A percentile compares a stretch with the other conserved stretches of the same genome.
Evolutionary conservation across 371 early-diverging fungal species (phyloP).

Genomic region (Rhizomucor miehei): DNA sequence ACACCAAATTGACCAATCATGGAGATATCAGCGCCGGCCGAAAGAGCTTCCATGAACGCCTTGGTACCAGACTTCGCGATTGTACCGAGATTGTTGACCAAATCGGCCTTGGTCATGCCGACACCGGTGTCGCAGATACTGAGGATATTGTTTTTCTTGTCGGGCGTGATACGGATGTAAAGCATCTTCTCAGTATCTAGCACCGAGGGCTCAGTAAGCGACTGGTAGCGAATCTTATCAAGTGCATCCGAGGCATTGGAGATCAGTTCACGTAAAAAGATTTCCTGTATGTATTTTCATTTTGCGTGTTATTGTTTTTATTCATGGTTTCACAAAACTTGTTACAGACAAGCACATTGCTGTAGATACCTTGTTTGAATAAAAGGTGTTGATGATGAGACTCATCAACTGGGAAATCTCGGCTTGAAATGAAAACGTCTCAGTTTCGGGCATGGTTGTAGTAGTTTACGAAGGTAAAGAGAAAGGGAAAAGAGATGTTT

Average conservation of each 20-base stretch:
- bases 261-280: constrained; percentile 86
- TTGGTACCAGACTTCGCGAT: constrained; percentile 80
- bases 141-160: constrained; percentile 57
- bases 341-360: too few species aligned
- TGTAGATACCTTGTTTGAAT: constrained; percentile 56
- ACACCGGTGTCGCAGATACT: constrained; percentile 84
- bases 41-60: constrained; percentile 51
- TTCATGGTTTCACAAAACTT: background rate
- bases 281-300: constrained; percentile 51
- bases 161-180: constrained; percentile 61
- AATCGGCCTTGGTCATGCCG: constrained; percentile 87
- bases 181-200: constrained; percentile 56
- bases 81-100: constrained; percentile 81
- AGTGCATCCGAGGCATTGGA: constrained; percentile 89
- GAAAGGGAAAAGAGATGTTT: too few species aligned
- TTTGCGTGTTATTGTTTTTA: background rate
- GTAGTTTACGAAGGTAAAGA: background rate
- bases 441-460: constrained; percentile 33
- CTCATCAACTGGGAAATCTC: constrained; percentile 93
- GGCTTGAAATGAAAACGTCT: constrained; percentile 90
- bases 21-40: constrained; percentile 52
- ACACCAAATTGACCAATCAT: constrained; percentile 95
- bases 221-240: constrained; percentile 77
- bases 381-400: constrained; percentile 73
- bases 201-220: constrained; percentile 55